phyloP scores from a whole-genome alignment of 2,329 filamentous ascomycete genomes.

The Paecilomyces variotii region DNA sequence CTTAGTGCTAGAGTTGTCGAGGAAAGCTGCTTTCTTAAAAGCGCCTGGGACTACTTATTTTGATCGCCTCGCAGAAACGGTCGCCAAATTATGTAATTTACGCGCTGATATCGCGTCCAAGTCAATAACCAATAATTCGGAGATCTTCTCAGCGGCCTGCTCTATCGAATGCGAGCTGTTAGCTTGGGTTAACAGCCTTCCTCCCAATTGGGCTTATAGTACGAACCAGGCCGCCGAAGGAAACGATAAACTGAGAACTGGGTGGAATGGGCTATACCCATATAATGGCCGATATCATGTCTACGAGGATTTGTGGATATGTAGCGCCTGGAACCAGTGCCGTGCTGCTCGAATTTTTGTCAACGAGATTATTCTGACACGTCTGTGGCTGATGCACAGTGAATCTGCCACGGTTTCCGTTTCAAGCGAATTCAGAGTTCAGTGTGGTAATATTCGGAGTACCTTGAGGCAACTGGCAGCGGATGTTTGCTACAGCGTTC shows the following conservation, averaged over 20 bases:
- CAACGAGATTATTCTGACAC: slow-evolving; percentile 40
- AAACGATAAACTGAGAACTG: slow-evolving; percentile 11
- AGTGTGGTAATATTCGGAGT: slow-evolving; percentile 20
- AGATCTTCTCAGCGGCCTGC: slow-evolving; percentile 24
- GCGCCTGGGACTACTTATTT: slow-evolving; percentile 19
- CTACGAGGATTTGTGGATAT: slow-evolving; percentile 48
- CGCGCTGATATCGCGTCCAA: slow-evolving; percentile 23
- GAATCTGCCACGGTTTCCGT: slow-evolving; percentile 11
- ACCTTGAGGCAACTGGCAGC: slow-evolving; percentile 20
- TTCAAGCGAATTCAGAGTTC: slow-evolving; percentile 22
- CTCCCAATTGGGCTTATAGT: slow-evolving; percentile 20
- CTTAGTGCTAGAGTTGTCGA: slow-evolving; percentile 23
- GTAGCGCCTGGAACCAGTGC: slow-evolving; percentile 52
- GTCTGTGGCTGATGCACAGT: slow-evolving; percentile 17
- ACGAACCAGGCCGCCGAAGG: slow-evolving; percentile 14
- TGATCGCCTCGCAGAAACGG: slow-evolving; percentile 21
- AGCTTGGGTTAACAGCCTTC: slow-evolving; percentile 21
- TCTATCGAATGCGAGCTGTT: slow-evolving; percentile 27
- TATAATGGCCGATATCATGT: slow-evolving; percentile 49
- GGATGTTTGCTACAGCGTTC: slow-evolving; percentile 32
- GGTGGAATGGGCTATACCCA: slow-evolving; percentile 14
- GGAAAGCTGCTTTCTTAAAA: slow-evolving; percentile 20
- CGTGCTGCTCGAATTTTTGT: slow-evolving; percentile 51
- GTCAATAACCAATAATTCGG: slow-evolving; percentile 14
- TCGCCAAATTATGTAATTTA: slow-evolving; percentile 23